These are phyloP conservation scores for Microbotryum intermedium DNA, from an alignment of 1,284 basidiomycete genomes.

Conservation along the genomic window DNA sequence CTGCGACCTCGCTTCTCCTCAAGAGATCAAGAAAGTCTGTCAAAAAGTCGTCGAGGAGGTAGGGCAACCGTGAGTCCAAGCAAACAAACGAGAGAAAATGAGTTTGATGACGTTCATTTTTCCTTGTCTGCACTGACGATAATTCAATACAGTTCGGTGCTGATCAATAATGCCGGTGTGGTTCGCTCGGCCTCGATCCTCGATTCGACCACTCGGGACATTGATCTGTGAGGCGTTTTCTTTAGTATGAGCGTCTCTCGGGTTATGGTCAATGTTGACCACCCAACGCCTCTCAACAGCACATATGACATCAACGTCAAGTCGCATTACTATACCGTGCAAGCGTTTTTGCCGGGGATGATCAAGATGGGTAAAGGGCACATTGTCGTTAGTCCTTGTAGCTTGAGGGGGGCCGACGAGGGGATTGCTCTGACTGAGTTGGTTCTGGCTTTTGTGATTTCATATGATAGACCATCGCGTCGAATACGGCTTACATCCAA, in stretches of 20 bases:
- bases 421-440: neutral
- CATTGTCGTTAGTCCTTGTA: constrained; percentile 52
- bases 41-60: constrained; percentile 67
- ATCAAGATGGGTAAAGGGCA: constrained; percentile 68
- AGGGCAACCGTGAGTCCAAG: constrained; percentile 22
- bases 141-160: constrained; percentile 55
- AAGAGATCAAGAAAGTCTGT: constrained; percentile 63
- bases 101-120: constrained; percentile 10
- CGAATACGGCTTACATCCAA: constrained; percentile 9
- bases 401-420: neutral
- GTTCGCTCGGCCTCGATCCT: constrained; percentile 78
- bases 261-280: neutral
- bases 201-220: constrained; percentile 65
- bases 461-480: constrained; percentile 21
- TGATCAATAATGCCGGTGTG: constrained; percentile 95
- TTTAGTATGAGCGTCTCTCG: too few relatives aligned
- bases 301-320: constrained; percentile 84
- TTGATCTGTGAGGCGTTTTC: constrained; percentile 57
- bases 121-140: constrained; percentile 1
- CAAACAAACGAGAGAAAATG: too few relatives aligned
- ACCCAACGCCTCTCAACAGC: constrained; percentile 46
- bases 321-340: constrained; percentile 80
- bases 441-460: neutral
- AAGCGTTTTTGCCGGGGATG: constrained; percentile 88
- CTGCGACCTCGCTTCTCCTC: constrained; percentile 81